Conservation (phyloP, 371 early-diverging fungal genomes). For the Polyrhizophydium stewartii region DNA sequence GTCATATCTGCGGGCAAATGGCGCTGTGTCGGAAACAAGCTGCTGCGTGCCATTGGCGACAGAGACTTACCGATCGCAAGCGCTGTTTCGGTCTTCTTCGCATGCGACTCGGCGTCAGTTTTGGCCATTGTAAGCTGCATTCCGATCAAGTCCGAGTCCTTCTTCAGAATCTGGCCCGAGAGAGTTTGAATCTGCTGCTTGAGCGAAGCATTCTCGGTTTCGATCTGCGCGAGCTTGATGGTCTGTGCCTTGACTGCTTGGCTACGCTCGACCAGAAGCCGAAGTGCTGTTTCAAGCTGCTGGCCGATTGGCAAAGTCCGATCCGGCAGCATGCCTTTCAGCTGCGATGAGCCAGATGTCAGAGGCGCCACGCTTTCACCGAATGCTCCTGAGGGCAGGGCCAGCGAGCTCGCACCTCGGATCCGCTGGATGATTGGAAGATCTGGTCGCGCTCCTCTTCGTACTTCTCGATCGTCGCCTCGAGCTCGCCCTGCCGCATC, state of each 20-base stretch:
- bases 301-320: conserved; percentile 30
- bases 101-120: background rate
- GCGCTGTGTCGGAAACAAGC: too few relatives aligned
- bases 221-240: conserved; percentile 18
- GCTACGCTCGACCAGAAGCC: conserved; percentile 31
- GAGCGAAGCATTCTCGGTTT: conserved; percentile 16
- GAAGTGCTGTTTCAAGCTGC: conserved; percentile 32
- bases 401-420: background rate
- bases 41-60: too few relatives aligned
- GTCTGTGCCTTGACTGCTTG: conserved; percentile 21
- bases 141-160: conserved; percentile 16
- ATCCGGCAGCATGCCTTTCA: conserved; percentile 28
- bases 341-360: background rate
- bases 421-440: background rate
- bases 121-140: conserved; percentile 12
- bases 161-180: conserved; percentile 5
- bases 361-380: background rate
- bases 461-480: conserved; percentile 16
- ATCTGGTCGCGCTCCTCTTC: conserved; percentile 34
- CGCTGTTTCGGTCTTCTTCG: background rate
- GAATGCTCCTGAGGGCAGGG: background rate
- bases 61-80: background rate
- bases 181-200: conserved; percentile 7
- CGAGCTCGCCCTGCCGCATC: conserved; percentile 23
- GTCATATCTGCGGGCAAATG: background rate